Conservation (phyloP, 2,329 filamentous ascomycete species). For the Fusarium citri region DNA sequence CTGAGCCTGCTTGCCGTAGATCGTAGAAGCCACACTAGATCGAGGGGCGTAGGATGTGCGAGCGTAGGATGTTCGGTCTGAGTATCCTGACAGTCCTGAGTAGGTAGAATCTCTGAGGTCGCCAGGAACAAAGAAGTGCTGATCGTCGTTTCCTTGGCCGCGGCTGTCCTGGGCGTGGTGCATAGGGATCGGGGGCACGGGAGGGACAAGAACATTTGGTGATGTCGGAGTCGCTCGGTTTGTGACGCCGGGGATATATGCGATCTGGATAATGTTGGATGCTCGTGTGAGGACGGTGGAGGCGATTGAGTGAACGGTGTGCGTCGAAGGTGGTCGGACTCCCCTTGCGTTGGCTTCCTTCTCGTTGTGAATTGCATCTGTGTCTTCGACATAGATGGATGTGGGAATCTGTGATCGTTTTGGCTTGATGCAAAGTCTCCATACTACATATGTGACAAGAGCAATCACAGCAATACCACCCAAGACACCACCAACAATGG, state of each 20-base stretch:
- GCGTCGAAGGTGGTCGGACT: slow-evolving; percentile 77
- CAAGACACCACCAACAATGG: slow-evolving; percentile 91
- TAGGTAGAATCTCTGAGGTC: slow-evolving; percentile 93
- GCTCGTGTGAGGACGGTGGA: slow-evolving; percentile 95
- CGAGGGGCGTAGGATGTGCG: slow-evolving; percentile 69
- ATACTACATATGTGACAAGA: slow-evolving; percentile 82
- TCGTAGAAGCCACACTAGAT: slow-evolving; percentile 88
- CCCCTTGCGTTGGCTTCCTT: slow-evolving; percentile 58
- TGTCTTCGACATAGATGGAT: slow-evolving; percentile 68
- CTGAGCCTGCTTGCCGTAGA: slow-evolving; percentile 91
- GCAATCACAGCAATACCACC: slow-evolving; percentile 83
- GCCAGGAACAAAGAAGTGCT: slow-evolving; percentile 93
- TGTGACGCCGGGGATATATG: slow-evolving; percentile 96
- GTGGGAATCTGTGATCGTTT: slow-evolving; percentile 72
- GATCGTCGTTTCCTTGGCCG: slow-evolving; percentile 73
- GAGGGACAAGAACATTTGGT: slow-evolving; percentile 83
- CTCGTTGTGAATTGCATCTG: slow-evolving; percentile 58
- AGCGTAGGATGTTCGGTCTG: slow-evolving; percentile 71
- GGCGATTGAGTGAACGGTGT: slow-evolving; percentile 91
- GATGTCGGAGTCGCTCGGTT: slow-evolving; percentile 90
- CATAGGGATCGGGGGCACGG: slow-evolving; percentile 90
- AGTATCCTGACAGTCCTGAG: slow-evolving; percentile 76
- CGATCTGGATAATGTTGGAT: slow-evolving; percentile 99
- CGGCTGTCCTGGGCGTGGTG: slow-evolving; percentile 61
- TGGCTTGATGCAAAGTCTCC: slow-evolving; percentile 87